A percentile compares a stretch with the other conserved stretches of the same genome.
These are phyloP conservation scores for Purshia tridentata DNA, from an alignment of 306 rosid genomes.

Conservation along the genomic window DNA sequence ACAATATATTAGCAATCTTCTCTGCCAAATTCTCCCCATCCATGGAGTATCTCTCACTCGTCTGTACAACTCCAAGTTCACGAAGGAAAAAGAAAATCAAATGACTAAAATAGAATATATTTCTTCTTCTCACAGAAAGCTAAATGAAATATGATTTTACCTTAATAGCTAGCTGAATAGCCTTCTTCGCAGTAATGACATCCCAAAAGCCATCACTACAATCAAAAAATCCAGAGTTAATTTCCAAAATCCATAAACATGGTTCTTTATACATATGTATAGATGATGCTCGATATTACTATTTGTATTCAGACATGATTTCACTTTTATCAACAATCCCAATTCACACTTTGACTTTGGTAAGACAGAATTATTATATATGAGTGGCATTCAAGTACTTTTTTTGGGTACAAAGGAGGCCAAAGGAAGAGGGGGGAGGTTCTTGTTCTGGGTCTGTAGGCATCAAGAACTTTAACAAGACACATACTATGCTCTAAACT, in stretches of 20 bases:
- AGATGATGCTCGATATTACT: neutral
- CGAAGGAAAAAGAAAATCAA: neutral
- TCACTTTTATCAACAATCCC: neutral
- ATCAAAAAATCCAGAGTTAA: slow-evolving; percentile 29
- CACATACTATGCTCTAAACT: neutral
- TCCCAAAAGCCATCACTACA: slow-evolving; percentile 98
- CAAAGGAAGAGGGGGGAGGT: too few relatives aligned
- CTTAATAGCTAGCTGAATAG: slow-evolving; percentile 75
- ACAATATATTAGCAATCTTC: slow-evolving; percentile 70
- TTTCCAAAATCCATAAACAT: neutral
- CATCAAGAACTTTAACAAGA: too few relatives aligned
- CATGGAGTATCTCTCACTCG: slow-evolving; percentile 48
- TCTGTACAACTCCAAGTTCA: slow-evolving; percentile 38
- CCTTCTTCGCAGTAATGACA: slow-evolving; percentile 70
- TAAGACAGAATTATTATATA: neutral
- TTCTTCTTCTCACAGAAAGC: neutral
- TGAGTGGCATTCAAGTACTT: too few relatives aligned
- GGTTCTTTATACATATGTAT: too few relatives aligned
- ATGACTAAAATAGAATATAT: neutral
- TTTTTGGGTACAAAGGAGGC: too few relatives aligned
- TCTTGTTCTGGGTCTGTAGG: too few relatives aligned
- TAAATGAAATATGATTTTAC: slow-evolving; percentile 32
- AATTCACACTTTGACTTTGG: neutral
- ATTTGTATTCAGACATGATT: neutral
- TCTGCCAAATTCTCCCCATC: slow-evolving; percentile 61